phyloP scores from a whole-genome alignment of 2,329 filamentous ascomycete genomes.

The Hyphodiscus sp. region DNA sequence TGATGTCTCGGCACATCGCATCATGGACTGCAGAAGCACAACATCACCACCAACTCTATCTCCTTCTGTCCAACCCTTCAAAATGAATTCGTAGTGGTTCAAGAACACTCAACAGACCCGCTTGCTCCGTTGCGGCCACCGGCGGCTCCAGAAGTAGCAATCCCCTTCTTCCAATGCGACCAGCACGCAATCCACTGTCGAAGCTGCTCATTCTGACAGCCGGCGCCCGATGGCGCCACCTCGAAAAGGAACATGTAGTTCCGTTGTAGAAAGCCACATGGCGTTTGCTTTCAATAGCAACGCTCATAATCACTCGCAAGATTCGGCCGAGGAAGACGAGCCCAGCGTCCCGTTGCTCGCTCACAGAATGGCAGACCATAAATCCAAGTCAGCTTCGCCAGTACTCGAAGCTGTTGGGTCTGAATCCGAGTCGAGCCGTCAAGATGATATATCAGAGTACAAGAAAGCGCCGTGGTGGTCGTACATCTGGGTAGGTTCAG shows the following conservation, averaged over 20 bases:
- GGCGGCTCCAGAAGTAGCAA: not conserved
- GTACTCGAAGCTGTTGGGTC: not conserved
- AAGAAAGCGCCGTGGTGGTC: constrained; percentile 1
- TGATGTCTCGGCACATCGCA: constrained; percentile 5
- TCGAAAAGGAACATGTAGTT: too few relatives aligned
- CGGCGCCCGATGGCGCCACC: not conserved
- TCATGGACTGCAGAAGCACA: constrained; percentile 9
- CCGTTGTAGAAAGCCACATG: not conserved
- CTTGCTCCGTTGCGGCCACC: not conserved
- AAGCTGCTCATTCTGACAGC: not conserved
- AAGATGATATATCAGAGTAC: not conserved
- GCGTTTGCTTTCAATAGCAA: not conserved
- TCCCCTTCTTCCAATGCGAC: not conserved
- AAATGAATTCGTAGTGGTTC: not conserved
- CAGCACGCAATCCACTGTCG: not conserved
- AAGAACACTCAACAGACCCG: not conserved
- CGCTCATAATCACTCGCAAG: not conserved
- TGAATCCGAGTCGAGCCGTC: not conserved
- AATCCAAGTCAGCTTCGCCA: not conserved
- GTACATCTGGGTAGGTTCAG: not conserved
- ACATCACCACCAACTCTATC: constrained; percentile 1
- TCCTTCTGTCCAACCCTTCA: not conserved
- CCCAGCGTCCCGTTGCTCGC: not conserved
- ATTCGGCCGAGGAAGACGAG: not conserved
- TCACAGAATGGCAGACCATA: not conserved